These are phyloP conservation scores for Trypanosoma brucei DNA, from an alignment of 208 protist species.

Conservation along the genomic window DNA sequence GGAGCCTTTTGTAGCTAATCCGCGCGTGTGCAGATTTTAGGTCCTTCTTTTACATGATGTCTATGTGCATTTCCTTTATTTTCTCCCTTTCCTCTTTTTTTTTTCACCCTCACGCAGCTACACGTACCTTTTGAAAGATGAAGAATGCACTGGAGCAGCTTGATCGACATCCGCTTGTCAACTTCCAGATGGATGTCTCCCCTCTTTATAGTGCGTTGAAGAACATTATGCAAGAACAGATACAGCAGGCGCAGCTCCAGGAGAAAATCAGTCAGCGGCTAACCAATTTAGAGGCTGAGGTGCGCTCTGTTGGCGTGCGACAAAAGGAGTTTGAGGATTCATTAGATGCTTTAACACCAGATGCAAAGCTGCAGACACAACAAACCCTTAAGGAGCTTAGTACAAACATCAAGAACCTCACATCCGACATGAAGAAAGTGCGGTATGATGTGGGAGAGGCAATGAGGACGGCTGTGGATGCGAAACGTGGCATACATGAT, in stretches of 20 bases:
- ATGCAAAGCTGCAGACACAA: conserved; percentile 31
- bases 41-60: no score
- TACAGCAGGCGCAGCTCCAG: conserved; percentile 34
- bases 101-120: no score
- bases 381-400: conserved; percentile 51
- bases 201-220: conserved; percentile 72
- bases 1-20: no score
- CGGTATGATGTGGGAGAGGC: conserved; percentile 33
- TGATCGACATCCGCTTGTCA: conserved; percentile 75
- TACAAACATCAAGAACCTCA: conserved; percentile 32
- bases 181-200: conserved; percentile 79
- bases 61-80: not conserved
- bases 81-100: not conserved
- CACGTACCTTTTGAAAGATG: conserved; percentile 8
- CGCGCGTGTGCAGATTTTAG: no score
- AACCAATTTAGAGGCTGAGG: conserved; percentile 31
- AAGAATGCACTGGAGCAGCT: conserved; percentile 66
- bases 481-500: conserved; percentile 40
- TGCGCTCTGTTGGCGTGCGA: conserved; percentile 35
- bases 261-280: conserved; percentile 32
- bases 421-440: conserved; percentile 38
- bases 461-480: conserved; percentile 31
- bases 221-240: conserved; percentile 53
- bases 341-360: conserved; percentile 28
- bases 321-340: conserved; percentile 41